Evolutionary conservation across 768 basidiomycete species (phyloP).

Genomic region (Inosperma sp.): DNA sequence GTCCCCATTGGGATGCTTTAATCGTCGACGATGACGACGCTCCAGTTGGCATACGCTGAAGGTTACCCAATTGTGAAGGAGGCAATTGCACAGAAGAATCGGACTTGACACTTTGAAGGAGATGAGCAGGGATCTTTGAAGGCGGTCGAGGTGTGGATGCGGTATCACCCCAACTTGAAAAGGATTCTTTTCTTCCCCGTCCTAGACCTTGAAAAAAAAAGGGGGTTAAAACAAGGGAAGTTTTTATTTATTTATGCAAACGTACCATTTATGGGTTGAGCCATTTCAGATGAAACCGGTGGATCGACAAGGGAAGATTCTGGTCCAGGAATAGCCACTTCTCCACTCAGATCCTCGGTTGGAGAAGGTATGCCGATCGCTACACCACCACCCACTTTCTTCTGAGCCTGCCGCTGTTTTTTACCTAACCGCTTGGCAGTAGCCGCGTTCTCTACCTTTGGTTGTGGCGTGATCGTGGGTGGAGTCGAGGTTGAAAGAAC

Average conservation of each 20-base stretch:
- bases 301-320: slow-evolving; percentile 12
- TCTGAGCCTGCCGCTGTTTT: slow-evolving; percentile 27
- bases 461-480: slow-evolving; percentile 10
- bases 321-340: slow-evolving; percentile 15
- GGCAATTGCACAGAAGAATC: too few relatives aligned
- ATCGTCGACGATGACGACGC: slow-evolving; percentile 15
- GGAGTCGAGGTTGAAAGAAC: neutral
- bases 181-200: slow-evolving; percentile 9
- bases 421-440: slow-evolving; percentile 29
- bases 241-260: too few relatives aligned
- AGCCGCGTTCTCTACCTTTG: slow-evolving; percentile 8
- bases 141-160: slow-evolving; percentile 23
- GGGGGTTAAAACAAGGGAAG: too few relatives aligned
- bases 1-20: slow-evolving; percentile 16
- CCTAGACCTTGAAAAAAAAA: too few relatives aligned
- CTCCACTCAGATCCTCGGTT: too few relatives aligned
- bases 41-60: slow-evolving; percentile 9
- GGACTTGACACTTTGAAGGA: too few relatives aligned
- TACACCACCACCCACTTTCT: slow-evolving; percentile 14
- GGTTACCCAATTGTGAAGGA: too few relatives aligned
- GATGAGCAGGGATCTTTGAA: slow-evolving; percentile 22
- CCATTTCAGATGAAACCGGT: too few relatives aligned
- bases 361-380: neutral
- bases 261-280: too few relatives aligned
- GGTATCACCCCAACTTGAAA: slow-evolving; percentile 11